Base-by-base conservation (phyloP, 2,329 filamentous ascomycete genomes). In the Penicillium sp. region DNA sequence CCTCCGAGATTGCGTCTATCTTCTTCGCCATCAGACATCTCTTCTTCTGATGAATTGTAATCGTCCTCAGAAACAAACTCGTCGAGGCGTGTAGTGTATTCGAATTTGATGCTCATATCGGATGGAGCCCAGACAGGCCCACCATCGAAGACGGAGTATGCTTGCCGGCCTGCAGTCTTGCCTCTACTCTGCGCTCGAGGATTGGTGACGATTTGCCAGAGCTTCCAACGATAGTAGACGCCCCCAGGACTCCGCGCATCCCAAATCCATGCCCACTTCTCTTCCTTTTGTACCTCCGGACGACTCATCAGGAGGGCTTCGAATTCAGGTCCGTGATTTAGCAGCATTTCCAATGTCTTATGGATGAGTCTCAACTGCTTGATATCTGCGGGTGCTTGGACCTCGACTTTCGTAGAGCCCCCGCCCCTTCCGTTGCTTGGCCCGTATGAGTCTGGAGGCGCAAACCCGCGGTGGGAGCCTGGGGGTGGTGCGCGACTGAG, bases 211-310 rank as follows among this genome's bases (percentile, higher is more conserved):
- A 91, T 78, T 58, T 93, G 84, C 87, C 90, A 96, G 39, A 97
- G 64, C 39, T 88, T 82, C 86, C 89, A 97, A 38, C 93, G 83
- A 67, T 97, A 97, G 79, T 90, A 98, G 12, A 94, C 80, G 12
- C 86, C 91, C 26, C 83, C 90, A 53, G 78, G 76, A 61, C 84
- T 90, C 55, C 84, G 80, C 18, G 90, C 80, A 66, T 97, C 86
- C 84, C 88, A 98, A 4, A 98, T 76, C 87, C 90, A 98, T 0
- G 90, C 86, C 83, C 91, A 97, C 56, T 85, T 90, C 66, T 95
- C 88, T 50, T 95, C 88, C 36, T 78, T 79, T 64, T 95, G 88
- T 1, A 97, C 86, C 46, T 90, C 83, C 0, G 86, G 81, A 13
- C 88, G 78, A 43, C 84, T 85, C 93, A 97, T 97, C 5, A 98